Evolutionary conservation across 225 moss, liverwort and hornwort genomes (phyloP).

Genomic region (Thuidium tamariscinum): DNA sequence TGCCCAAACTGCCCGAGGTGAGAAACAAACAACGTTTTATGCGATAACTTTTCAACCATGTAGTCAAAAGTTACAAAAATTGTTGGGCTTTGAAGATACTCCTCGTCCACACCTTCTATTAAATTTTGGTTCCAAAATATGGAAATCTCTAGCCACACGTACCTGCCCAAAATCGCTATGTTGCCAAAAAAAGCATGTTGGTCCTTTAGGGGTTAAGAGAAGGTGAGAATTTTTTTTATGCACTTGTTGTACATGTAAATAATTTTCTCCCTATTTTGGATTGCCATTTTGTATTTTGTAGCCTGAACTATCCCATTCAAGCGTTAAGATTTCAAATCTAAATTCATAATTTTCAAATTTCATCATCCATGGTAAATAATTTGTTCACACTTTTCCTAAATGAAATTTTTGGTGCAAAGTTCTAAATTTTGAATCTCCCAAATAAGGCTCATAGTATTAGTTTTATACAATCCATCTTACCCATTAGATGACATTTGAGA

Average conservation of each 20-base stretch:
- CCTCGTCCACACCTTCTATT: no score
- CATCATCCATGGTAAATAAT: neutral
- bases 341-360: neutral
- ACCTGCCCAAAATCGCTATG: no score
- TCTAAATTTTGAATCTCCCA: rapidly evolving
- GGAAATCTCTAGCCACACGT: no score
- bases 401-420: neutral
- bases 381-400: rapidly evolving
- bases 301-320: rapidly evolving
- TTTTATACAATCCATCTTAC: neutral
- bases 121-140: no score
- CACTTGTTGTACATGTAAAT: neutral
- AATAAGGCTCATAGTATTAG: neutral
- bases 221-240: neutral
- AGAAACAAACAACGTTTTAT: no score
- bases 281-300: neutral
- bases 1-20: no score
- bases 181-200: no score
- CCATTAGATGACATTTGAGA: no score
- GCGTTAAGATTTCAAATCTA: neutral
- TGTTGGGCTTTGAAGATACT: no score
- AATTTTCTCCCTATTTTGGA: neutral
- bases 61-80: no score
- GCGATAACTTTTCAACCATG: no score
- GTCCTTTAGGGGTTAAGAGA: no score